Evolutionary conservation across 192 early-diverging fungal genomes (phyloP), one percentile per base, ranked within the genome.

Genomic region (Diversispora epigaea): DNA sequence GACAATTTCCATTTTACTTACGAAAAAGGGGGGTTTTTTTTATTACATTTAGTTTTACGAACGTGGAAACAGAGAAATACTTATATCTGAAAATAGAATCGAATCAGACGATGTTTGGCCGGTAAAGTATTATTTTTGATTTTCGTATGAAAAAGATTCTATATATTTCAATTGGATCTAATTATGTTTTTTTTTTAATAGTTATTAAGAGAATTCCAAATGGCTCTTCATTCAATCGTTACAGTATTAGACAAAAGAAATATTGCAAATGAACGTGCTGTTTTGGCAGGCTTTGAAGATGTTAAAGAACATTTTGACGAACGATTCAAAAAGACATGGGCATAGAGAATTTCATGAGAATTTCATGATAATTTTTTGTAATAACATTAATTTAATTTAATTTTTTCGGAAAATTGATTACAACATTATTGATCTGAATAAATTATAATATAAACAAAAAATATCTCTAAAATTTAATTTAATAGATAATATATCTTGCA

Each of bases 61-160:
- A 2, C 25, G 25, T 32, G 25, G 25, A 32, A 32, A 32, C 25
- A 32, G 25, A 32, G 25, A 32, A 1, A 32, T 32, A 32, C 25
- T 32, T 32, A 2, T 32, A 32, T 32, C 25, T 1, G 25, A 32
- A 32, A 32, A 32, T 32, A 32, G 25, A 32, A 32, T 32, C 25
- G 25, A 32, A 32, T 32, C 25, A 1, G 76, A 77, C 39, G 77
- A 77, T n/a, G 52, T 77, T 21, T 77, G 77, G 77, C 61, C 32
- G 21, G 61, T 63, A 63, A 14, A 22, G 7, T 15, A 32, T 6
- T 4, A 22, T 21, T 17, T 11, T 58, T 19, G 19, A 21, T 32
- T 22, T 25, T 60, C 19, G 21, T 41, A 43, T 43, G 7, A 46
- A 46, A 41, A n/a, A 15, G 17, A 21, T 66, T 15, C 7, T 41